A percentile compares a stretch with the other conserved stretches of the same genome.
Evolutionary conservation across 176 grass and related monocot species (phyloP).

Genomic region (Canna indica): DNA sequence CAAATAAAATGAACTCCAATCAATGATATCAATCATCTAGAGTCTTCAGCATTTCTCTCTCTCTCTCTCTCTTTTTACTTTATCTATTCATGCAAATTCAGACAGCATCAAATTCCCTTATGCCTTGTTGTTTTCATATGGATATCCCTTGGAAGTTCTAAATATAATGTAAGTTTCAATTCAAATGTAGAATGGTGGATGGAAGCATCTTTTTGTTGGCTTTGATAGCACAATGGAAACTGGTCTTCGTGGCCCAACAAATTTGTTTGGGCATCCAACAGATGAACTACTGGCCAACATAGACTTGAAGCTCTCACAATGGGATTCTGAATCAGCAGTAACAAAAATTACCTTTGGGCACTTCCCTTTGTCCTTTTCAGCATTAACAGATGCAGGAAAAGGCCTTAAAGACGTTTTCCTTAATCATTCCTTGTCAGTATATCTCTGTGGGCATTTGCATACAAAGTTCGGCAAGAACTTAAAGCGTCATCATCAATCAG

Average conservation of each 20-base stretch:
- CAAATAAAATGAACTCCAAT: neutral
- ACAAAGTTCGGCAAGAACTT: constrained; percentile 88
- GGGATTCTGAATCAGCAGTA: constrained; percentile 46
- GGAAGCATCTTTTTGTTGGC: constrained; percentile 86
- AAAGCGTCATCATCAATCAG: constrained; percentile 60
- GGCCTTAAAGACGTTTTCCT: constrained; percentile 73
- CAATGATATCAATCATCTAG: neutral
- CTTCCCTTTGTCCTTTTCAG: constrained; percentile 81
- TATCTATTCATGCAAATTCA: neutral
- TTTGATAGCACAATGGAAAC: constrained; percentile 76
- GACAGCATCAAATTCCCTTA: neutral
- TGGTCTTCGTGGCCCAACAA: constrained; percentile 76
- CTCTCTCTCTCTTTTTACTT: neutral
- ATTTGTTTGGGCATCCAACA: constrained; percentile 91
- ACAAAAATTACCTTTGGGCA: constrained; percentile 74
- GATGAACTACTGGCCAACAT: constrained; percentile 56
- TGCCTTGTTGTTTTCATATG: neutral
- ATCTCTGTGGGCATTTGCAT: constrained; percentile 91
- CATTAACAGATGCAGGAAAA: constrained; percentile 71
- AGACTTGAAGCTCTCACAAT: constrained; percentile 57
- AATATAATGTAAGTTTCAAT: neutral
- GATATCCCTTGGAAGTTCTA: neutral
- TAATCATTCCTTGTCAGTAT: constrained; percentile 70
- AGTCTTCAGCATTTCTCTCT: neutral
- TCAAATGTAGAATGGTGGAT: constrained; percentile 53